Evolutionary conservation across 2,329 filamentous ascomycete genomes (phyloP).

Genomic region (Purpureocillium lavendulum): DNA sequence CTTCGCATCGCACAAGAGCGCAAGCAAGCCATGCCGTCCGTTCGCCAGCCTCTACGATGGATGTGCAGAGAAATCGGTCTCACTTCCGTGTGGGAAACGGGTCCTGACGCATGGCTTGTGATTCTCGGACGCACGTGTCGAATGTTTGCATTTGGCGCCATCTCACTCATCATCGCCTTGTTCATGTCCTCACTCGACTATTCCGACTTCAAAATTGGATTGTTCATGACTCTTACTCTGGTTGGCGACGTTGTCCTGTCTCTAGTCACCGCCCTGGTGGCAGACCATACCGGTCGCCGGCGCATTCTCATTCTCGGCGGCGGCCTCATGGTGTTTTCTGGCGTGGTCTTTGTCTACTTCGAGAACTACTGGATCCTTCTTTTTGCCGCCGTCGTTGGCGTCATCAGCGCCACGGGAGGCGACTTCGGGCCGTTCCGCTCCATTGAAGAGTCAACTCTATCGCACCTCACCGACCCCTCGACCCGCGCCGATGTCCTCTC

Average conservation of each 20-base stretch:
- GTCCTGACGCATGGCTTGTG: constrained; percentile 43
- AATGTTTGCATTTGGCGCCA: constrained; percentile 56
- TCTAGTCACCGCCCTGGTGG: constrained; percentile 47
- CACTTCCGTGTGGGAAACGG: constrained; percentile 34
- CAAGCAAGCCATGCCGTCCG: neutral
- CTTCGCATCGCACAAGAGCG: too few relatives aligned
- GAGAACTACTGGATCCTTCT: constrained; percentile 53
- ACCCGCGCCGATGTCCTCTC: constrained; percentile 54
- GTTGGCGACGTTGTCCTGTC: constrained; percentile 52
- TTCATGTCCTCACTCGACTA: constrained; percentile 49
- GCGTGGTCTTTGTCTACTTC: constrained; percentile 41
- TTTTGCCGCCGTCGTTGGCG: constrained; percentile 48
- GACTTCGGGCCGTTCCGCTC: constrained; percentile 62
- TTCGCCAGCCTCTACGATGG: constrained; percentile 9
- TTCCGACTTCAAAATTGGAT: constrained; percentile 49
- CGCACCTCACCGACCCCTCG: constrained; percentile 47
- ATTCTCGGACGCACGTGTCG: constrained; percentile 44
- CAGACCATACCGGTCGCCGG: constrained; percentile 49
- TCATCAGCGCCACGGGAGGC: constrained; percentile 53
- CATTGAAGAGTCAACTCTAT: constrained; percentile 57
- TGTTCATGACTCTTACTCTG: constrained; percentile 58
- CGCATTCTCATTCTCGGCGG: constrained; percentile 45
- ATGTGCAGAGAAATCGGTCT: constrained; percentile 39
- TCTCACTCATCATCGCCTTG: constrained; percentile 51
- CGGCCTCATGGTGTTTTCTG: constrained; percentile 47